A percentile compares a stretch with the other conserved stretches of the same genome.
Evolutionary conservation across 768 basidiomycete genomes (phyloP).

Genomic region (Phlebiopsis gigantea): DNA sequence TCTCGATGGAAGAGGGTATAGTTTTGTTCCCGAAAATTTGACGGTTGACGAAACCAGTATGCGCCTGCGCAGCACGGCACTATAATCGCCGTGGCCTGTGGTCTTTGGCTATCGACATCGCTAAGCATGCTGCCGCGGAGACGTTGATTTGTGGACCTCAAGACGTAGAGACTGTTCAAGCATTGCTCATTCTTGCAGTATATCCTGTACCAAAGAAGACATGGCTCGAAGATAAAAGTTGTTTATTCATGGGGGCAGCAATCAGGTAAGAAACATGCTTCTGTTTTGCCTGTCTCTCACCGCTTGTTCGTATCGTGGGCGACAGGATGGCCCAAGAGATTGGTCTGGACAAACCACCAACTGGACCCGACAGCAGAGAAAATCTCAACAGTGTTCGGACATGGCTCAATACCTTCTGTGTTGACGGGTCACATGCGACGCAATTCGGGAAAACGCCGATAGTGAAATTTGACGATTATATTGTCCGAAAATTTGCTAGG

Average conservation of each 20-base stretch:
- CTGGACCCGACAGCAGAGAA: constrained; percentile 46
- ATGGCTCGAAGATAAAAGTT: constrained; percentile 64
- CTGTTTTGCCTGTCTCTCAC: constrained; percentile 19
- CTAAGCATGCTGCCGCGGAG: constrained; percentile 45
- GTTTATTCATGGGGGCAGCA: constrained; percentile 63
- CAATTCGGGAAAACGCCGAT: constrained; percentile 68
- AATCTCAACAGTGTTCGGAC: constrained; percentile 61
- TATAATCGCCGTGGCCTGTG: constrained; percentile 47
- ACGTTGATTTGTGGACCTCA: constrained; percentile 46
- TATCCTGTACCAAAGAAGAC: constrained; percentile 53
- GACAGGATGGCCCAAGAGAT: constrained; percentile 64
- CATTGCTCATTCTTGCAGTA: constrained; percentile 55
- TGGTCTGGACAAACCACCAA: constrained; percentile 45
- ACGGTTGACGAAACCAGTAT: constrained; percentile 33
- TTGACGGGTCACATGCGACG: constrained; percentile 62
- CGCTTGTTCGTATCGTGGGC: neutral
- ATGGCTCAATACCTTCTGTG: constrained; percentile 67
- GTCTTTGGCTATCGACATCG: constrained; percentile 47
- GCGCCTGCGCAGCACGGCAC: constrained; percentile 57
- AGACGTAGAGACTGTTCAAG: constrained; percentile 66
- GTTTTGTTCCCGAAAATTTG: neutral
- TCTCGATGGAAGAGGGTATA: neutral
- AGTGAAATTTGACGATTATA: constrained; percentile 50
- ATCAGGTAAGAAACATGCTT: constrained; percentile 39
- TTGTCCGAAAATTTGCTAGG: constrained; percentile 44